Percentiles rank a stretch among this genome's conserved stretches.
Conservation (phyloP, 352 stramenopile genomes). For the Pilasporangium apinafurcum region DNA sequence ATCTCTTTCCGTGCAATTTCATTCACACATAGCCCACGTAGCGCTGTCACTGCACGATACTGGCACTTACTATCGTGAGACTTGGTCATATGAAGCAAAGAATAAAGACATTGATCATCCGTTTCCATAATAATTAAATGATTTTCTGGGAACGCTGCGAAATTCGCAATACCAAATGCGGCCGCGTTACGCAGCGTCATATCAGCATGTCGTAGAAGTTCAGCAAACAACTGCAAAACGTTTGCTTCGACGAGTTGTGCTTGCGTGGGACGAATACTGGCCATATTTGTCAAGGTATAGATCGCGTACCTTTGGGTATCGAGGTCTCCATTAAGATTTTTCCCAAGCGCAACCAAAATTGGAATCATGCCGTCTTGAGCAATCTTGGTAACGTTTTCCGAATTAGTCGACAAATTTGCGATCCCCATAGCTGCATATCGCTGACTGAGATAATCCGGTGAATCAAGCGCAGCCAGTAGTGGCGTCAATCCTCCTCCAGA, state of each 20-base stretch:
- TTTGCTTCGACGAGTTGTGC: constrained; percentile 71
- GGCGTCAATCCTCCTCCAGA: constrained; percentile 85
- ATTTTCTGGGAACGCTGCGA: constrained; percentile 90
- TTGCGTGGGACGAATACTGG: constrained; percentile 80
- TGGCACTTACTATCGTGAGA: constrained; percentile 81
- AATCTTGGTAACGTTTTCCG: constrained; percentile 87
- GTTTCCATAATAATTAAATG: constrained; percentile 79
- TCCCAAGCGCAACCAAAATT: constrained; percentile 81
- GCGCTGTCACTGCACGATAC: constrained; percentile 84
- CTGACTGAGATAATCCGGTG: constrained; percentile 89
- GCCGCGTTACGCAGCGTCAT: constrained; percentile 84
- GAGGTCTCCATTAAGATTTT: constrained; percentile 83
- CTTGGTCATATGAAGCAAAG: constrained; percentile 44
- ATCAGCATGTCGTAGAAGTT: constrained; percentile 76
- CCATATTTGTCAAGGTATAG: constrained; percentile 92
- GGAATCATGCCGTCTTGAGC: constrained; percentile 87
- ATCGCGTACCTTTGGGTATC: constrained; percentile 92
- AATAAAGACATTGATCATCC: constrained; percentile 32
- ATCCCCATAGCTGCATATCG: constrained; percentile 94
- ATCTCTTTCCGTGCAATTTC: constrained; percentile 83
- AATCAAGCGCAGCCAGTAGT: constrained; percentile 86
- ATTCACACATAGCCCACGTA: constrained; percentile 91
- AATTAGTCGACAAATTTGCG: constrained; percentile 93
- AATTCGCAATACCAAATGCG: constrained; percentile 91
- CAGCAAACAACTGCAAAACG: constrained; percentile 61